A percentile compares a stretch with the other conserved stretches of the same genome.
Conservation (phyloP, 352 stramenopile species). For the Aphanomyces euteiches region DNA sequence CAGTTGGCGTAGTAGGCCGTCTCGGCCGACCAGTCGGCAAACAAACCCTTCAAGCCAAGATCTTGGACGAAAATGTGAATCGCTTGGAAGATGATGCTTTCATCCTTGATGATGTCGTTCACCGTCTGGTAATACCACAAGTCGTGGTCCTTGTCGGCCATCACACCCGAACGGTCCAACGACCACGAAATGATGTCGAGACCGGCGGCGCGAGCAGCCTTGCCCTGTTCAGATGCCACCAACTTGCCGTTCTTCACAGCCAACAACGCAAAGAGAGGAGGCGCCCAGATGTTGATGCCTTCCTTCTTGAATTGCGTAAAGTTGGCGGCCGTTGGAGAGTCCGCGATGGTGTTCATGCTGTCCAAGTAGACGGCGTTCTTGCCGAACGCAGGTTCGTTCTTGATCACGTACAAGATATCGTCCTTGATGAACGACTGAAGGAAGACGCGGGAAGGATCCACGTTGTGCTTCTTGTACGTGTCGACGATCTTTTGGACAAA, state of each 20-base stretch:
- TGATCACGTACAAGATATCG: conserved; percentile 50
- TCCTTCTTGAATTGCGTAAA: conserved; percentile 33
- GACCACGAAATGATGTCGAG: conserved; percentile 48
- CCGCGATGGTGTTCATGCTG: conserved; percentile 27
- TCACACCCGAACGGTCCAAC: background rate
- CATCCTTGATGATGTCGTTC: background rate
- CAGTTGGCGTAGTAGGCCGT: background rate
- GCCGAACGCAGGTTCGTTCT: conserved; percentile 43
- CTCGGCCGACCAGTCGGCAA: background rate
- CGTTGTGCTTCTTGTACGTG: conserved; percentile 49
- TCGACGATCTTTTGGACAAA: conserved; percentile 63
- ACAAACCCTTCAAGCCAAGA: background rate
- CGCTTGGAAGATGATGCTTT: background rate
- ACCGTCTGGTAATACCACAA: background rate
- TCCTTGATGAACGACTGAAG: conserved; percentile 43
- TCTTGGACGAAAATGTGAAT: conserved; percentile 6
- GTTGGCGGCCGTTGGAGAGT: background rate
- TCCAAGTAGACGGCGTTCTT: conserved; percentile 39
- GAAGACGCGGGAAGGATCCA: conserved; percentile 43
- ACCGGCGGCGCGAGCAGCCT: conserved; percentile 35
- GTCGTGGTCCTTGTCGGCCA: background rate
- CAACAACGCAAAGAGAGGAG: conserved; percentile 42
- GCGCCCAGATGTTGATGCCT: conserved; percentile 51
- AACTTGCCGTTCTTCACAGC: conserved; percentile 35
- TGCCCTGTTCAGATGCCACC: conserved; percentile 36